Conservation (phyloP, 1,284 basidiomycete genomes). For the Wallemia mellicola region DNA sequence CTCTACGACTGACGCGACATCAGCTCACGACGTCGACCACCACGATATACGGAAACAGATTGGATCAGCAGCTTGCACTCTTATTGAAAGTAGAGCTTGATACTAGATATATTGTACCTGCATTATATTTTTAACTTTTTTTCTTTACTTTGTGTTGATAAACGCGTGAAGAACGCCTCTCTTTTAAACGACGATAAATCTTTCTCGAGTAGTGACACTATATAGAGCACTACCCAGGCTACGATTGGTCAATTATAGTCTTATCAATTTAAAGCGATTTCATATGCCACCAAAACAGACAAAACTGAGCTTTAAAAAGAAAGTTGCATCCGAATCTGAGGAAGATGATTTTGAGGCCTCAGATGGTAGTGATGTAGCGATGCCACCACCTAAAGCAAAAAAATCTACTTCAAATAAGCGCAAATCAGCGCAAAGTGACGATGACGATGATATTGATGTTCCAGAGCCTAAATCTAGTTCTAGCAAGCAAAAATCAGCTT, state of each 20-base stretch:
- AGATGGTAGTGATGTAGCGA: background rate
- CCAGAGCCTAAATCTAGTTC: conserved; percentile 6
- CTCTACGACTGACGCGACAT: no score
- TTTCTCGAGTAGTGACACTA: background rate
- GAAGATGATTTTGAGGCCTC: background rate
- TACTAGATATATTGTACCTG: no score
- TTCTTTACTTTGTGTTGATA: background rate
- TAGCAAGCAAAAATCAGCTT: conserved; percentile 49
- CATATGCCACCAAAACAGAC: background rate
- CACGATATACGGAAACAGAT: conserved; percentile 69
- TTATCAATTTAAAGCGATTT: background rate
- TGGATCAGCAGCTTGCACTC: conserved; percentile 37
- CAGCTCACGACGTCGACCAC: conserved; percentile 87
- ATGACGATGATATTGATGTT: conserved; percentile 12
- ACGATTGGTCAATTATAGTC: background rate
- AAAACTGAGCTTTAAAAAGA: background rate
- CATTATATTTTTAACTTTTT: background rate
- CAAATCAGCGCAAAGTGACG: conserved; percentile 7
- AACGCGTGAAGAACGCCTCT: no score
- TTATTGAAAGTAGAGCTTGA: conserved; percentile 11
- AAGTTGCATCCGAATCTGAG: background rate
- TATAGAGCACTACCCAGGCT: background rate
- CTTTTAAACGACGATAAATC: background rate
- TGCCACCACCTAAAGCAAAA: conserved; percentile 15
- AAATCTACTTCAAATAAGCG: conserved; percentile 13